phyloP scores from a whole-genome alignment of 2,329 filamentous ascomycete species.

The Sarocladium strictum region DNA sequence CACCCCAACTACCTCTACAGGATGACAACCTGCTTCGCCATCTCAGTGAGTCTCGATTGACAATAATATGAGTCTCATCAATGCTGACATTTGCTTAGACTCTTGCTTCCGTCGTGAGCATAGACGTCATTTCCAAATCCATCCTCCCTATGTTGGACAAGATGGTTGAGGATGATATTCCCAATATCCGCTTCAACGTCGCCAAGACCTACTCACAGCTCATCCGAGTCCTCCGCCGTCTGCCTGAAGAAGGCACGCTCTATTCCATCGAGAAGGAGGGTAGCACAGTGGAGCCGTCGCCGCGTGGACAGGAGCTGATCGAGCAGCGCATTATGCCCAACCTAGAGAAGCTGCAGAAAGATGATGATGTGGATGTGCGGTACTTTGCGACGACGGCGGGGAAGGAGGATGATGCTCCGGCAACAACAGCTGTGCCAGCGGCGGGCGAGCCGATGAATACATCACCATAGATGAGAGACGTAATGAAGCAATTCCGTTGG shows the following conservation, averaged over 20 bases:
- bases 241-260: constrained; percentile 84
- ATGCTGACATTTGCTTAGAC: constrained; percentile 53
- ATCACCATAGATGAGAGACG: constrained; percentile 51
- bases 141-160: constrained; percentile 96
- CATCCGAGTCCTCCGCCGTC: constrained; percentile 83
- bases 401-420: constrained; percentile 44
- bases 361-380: constrained; percentile 95
- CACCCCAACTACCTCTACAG: constrained; percentile 98
- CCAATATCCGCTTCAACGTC: constrained; percentile 99
- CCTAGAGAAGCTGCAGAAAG: constrained; percentile 90
- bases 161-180: constrained; percentile 89
- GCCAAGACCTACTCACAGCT: constrained; percentile 93
- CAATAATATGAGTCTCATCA: not conserved
- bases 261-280: constrained; percentile 78
- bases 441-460: constrained; percentile 59
- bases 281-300: constrained; percentile 54
- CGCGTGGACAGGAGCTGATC: constrained; percentile 72
- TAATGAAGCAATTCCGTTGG: constrained; percentile 51
- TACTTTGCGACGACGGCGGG: constrained; percentile 94
- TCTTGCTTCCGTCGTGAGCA: constrained; percentile 83
- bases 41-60: constrained; percentile 64
- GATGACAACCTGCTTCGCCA: constrained; percentile 99
- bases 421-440: constrained; percentile 17
- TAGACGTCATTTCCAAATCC: constrained; percentile 87
- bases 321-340: constrained; percentile 82